Evolutionary conservation across 1,284 basidiomycete genomes (phyloP), one percentile per base, ranked within the genome.

Genomic region (Heterobasidion annosum): DNA sequence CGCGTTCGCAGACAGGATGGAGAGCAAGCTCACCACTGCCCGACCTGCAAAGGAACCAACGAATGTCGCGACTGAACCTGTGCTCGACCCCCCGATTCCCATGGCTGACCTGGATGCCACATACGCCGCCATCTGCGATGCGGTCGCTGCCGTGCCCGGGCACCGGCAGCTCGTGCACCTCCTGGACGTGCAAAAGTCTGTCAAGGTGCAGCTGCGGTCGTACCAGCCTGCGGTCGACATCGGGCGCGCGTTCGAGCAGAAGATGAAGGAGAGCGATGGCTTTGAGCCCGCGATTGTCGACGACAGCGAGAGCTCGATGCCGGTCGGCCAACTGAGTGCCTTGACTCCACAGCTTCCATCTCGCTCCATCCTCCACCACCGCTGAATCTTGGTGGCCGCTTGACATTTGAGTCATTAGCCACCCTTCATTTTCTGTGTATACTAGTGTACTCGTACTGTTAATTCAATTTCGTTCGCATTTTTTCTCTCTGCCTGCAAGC

Each of bases 111-210:
- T 42, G 15, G 9, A 47, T 2, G 18, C 25, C 44, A 69, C 65
- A 8, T 61, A 67, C 16, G 51, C 61, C 34, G 50, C 65, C 35
- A 48, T 74, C 19, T 16, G 48, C 32, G 61, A 62, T 2, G 67
- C 64, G 4, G 52, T 68, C 3, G 52, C 59, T 1, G 49, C 58
- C 1, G 58, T 56, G 9, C 59, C 63, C 1, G 58, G 57, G 2
- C 48, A 54, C 1, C 68, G 76, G 13, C 62, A 64, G 13, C 66
- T 77, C 0, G 69, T 77, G 25, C 73, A 76, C 62, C 62, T 79
- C 34, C 61, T 68, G 44, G 76, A 78, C 56, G 75, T 76, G 2
- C 76, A 75, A 57, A 61, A 62, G 34, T 76, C 76, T 0, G 74
- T 79, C 6, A 48, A 61, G 48, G 58, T 54, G 10, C 61, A 59